Conservation (phyloP, 495 filamentous ascomycete species). For the Neurospora tetraspora region DNA sequence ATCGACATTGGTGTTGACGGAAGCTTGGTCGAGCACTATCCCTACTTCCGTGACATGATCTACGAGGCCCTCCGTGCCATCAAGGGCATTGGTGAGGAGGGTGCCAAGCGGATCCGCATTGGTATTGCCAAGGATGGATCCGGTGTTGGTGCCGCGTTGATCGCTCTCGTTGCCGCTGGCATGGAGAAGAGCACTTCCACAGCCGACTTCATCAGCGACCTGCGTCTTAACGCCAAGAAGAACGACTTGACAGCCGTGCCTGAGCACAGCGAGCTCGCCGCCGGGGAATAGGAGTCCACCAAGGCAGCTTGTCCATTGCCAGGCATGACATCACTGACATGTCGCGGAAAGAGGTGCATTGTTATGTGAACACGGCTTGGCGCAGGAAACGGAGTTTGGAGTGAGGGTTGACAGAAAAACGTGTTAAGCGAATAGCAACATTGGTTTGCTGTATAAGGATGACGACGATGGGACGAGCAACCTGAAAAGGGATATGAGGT, state of each 20-base stretch:
- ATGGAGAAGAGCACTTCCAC: slow-evolving; percentile 32
- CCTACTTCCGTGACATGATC: slow-evolving; percentile 71
- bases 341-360: slow-evolving; percentile 5
- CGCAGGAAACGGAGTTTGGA: not conserved
- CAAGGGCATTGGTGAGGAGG: slow-evolving; percentile 56
- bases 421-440: not conserved
- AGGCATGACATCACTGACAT: not conserved
- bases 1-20: slow-evolving; percentile 90
- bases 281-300: slow-evolving; percentile 15
- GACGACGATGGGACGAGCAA: not conserved
- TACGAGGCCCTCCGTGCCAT: slow-evolving; percentile 61
- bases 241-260: slow-evolving; percentile 13
- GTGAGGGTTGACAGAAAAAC: not conserved
- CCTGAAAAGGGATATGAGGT: not conserved
- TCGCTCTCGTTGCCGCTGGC: slow-evolving; percentile 60
- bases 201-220: slow-evolving; percentile 13
- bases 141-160: slow-evolving; percentile 84
- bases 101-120: slow-evolving; percentile 74
- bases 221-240: slow-evolving; percentile 12
- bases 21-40: slow-evolving; percentile 84
- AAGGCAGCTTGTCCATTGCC: not conserved
- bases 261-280: slow-evolving; percentile 13
- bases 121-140: slow-evolving; percentile 91
- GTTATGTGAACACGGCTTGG: slow-evolving; percentile 10
- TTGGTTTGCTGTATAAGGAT: not conserved